A percentile compares a stretch with the other conserved stretches of the same genome.
Conservation (phyloP, 768 basidiomycete species). For the Polyporus arcularius region DNA sequence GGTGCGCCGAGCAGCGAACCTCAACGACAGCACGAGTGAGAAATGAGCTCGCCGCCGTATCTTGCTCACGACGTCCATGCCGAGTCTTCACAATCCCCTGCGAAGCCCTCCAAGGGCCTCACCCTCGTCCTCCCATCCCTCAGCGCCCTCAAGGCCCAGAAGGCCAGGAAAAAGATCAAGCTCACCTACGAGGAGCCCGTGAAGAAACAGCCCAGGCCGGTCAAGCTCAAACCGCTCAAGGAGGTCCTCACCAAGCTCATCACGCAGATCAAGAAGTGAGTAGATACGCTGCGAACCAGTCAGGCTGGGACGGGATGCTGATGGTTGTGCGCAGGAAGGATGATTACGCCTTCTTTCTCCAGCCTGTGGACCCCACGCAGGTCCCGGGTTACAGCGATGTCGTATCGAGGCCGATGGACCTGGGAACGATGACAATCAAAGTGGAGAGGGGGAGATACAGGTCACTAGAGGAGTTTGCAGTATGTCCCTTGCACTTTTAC, state of each 20-base stretch:
- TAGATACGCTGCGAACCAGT: neutral
- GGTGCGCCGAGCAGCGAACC: conserved; percentile 17
- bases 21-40: conserved; percentile 11
- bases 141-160: conserved; percentile 56
- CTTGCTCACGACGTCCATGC: conserved; percentile 32
- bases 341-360: conserved; percentile 81
- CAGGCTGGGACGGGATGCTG: neutral
- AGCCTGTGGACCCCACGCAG: conserved; percentile 60
- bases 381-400: conserved; percentile 67
- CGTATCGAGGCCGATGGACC: conserved; percentile 88
- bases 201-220: conserved; percentile 50
- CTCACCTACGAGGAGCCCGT: conserved; percentile 26
- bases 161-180: conserved; percentile 40
- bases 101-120: conserved; percentile 45
- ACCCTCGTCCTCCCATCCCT: conserved; percentile 71
- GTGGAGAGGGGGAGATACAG: conserved; percentile 76
- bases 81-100: conserved; percentile 30
- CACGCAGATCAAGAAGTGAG: conserved; percentile 73
- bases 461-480: conserved; percentile 78
- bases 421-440: conserved; percentile 83
- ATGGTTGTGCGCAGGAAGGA: conserved; percentile 59
- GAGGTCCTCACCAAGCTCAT: conserved; percentile 73
- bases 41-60: conserved; percentile 23
- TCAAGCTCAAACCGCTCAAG: conserved; percentile 78
- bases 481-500: conserved; percentile 35